Base-by-base conservation (phyloP, 495 filamentous ascomycete species). In the Penicillium canescens region DNA sequence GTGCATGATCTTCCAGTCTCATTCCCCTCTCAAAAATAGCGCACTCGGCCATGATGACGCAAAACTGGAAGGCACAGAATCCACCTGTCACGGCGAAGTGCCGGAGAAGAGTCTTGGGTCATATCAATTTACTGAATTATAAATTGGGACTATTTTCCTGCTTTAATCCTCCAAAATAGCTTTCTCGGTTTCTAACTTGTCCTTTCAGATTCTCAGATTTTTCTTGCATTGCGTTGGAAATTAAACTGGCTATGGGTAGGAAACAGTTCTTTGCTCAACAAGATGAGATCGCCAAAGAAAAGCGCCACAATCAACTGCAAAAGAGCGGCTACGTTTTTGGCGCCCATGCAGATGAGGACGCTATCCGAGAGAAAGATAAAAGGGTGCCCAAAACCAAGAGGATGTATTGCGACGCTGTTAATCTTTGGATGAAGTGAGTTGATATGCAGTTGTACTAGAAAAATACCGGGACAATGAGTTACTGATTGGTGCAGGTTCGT, bases 161-260 rank as follows among this genome's bases (percentile, higher is more conserved):
- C 23, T 44, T 5, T 11, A 33, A 44, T 2, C 26, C n/a, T 44
- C 23, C 8, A 44, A 12, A 9, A 33, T 44, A 44, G 4, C 34
- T 89, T 60, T 91, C 89, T 77, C 87, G 86, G 72, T 74, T 59
- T 86, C 84, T 83, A 83, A 82, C 44, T 23, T 1, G 20, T 18
- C 45, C 34, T 31, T 54, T 20, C 26, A 37, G 42, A 28, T 6
- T 49, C 28, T 11, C 36, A 13, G 20, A 67, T 39, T 79, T 85
- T 52, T 18, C 18, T 18, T 18, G 18, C 86, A 84, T 79, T 74
- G 26, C 47, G 64, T 82, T 38, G 34, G 24, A 40, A 26, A 16
- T 40, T 6, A 16, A 46, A 38, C 42, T 2, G 13, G 42, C 46
- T 7, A 52, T 62, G 31, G 55, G 55, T 41, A 37, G 38, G 20